phyloP scores from a whole-genome alignment of 495 filamentous ascomycete species.

The Neurospora terricola region DNA sequence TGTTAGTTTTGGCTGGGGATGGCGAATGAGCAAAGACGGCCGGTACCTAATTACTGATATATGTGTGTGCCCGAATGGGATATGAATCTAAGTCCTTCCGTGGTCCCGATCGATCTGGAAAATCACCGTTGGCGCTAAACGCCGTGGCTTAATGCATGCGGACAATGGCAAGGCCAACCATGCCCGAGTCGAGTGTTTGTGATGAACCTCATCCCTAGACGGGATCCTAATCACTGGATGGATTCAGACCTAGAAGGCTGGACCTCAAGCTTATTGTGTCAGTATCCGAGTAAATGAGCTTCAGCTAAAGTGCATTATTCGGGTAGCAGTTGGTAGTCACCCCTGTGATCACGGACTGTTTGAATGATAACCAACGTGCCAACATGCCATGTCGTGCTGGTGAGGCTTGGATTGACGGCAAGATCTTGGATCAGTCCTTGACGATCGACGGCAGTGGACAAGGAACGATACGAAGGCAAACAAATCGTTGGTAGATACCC shows the following conservation, averaged over 20 bases:
- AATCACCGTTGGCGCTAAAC: neutral
- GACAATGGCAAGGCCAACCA: neutral
- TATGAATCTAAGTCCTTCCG: neutral
- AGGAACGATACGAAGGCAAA: neutral
- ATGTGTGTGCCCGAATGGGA: neutral
- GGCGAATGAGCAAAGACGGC: neutral
- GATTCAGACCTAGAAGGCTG: neutral
- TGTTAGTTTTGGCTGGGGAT: neutral
- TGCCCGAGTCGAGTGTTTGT: neutral
- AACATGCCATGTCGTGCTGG: neutral
- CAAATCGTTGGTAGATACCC: neutral
- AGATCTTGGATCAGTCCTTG: neutral
- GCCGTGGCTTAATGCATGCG: neutral
- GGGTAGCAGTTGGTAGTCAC: neutral
- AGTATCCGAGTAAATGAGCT: neutral
- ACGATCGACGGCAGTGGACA: neutral
- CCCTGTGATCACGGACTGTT: neutral
- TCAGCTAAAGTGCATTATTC: neutral
- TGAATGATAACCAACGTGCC: neutral
- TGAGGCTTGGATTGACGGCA: neutral
- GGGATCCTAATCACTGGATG: neutral
- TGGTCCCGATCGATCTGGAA: neutral
- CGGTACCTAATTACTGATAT: neutral
- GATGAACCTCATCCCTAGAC: neutral
- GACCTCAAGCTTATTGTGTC: neutral